Evolutionary conservation across 352 stramenopile species (phyloP).

Genomic region (Pythium dissimile): DNA sequence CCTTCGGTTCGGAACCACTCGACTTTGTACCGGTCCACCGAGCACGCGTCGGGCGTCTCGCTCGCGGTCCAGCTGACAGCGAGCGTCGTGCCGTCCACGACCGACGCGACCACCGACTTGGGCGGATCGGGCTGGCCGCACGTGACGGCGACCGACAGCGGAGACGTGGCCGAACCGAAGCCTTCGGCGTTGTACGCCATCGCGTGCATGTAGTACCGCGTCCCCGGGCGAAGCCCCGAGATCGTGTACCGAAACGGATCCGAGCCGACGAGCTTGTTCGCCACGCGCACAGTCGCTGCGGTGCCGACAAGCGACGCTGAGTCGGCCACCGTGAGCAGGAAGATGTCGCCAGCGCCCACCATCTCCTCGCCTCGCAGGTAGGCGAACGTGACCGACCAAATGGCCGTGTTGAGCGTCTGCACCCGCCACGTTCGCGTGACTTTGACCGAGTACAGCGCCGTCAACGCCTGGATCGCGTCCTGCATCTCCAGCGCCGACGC

Average conservation of each 20-base stretch:
- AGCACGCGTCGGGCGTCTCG: conserved; percentile 28
- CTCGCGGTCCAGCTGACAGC: conserved; percentile 46
- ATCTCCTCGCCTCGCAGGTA: conserved; percentile 90
- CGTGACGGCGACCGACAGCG: conserved; percentile 45
- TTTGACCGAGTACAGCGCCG: conserved; percentile 84
- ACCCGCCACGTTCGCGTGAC: conserved; percentile 45
- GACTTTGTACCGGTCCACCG: conserved; percentile 65
- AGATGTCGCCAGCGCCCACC: conserved; percentile 90
- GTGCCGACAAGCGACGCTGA: conserved; percentile 53
- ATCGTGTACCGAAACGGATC: conserved; percentile 82
- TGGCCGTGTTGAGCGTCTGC: conserved; percentile 46
- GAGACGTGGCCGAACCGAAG: conserved; percentile 55
- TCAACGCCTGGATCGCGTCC: conserved; percentile 57
- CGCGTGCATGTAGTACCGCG: conserved; percentile 73
- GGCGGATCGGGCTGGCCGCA: conserved; percentile 51
- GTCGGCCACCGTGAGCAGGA: conserved; percentile 64
- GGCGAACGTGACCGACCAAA: conserved; percentile 94
- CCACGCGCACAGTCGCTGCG: conserved; percentile 53
- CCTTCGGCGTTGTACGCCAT: conserved; percentile 80
- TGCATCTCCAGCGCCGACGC: conserved; percentile 88
- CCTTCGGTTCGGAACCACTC: conserved; percentile 74
- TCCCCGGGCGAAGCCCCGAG: conserved; percentile 42
- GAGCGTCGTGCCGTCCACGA: conserved; percentile 56
- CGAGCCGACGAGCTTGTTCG: conserved; percentile 88
- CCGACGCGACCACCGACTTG: conserved; percentile 36